These are phyloP conservation scores for Xylariales sp. DNA, from an alignment of 2,329 filamentous ascomycete species.

Conservation along the genomic window DNA sequence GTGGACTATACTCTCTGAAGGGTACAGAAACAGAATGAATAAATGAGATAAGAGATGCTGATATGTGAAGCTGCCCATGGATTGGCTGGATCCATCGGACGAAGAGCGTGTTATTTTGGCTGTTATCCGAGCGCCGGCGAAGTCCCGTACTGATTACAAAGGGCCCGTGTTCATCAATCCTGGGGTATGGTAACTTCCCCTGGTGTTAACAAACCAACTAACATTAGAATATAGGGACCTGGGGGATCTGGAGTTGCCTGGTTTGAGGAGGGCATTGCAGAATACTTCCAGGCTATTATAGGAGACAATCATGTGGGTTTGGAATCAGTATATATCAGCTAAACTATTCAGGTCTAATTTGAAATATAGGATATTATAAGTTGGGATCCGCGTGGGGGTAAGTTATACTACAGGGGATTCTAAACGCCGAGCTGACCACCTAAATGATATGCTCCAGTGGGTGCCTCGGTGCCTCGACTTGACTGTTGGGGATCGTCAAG, in stretches of 20 bases:
- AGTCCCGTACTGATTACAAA: conserved; percentile 16
- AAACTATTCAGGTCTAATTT: conserved; percentile 12
- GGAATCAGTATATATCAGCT: not conserved
- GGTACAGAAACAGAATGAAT: not conserved
- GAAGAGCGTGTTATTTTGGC: conserved; percentile 28
- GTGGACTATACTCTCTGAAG: not conserved
- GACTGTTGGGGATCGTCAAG: conserved; percentile 45
- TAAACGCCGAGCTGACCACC: not conserved
- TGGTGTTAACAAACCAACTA: not conserved
- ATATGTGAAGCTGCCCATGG: conserved; percentile 29
- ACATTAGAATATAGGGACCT: conserved; percentile 30
- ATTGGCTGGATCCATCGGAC: conserved; percentile 32
- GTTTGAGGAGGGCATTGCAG: conserved; percentile 22
- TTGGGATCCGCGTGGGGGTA: conserved; percentile 46
- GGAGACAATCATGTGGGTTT: conserved; percentile 38
- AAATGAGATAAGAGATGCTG: not conserved
- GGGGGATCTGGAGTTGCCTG: conserved; percentile 41
- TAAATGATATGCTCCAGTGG: conserved; percentile 23
- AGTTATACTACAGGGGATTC: not conserved
- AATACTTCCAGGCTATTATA: conserved; percentile 36
- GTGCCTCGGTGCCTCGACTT: conserved; percentile 43
- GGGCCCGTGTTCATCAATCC: conserved; percentile 36
- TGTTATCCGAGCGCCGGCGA: conserved; percentile 31
- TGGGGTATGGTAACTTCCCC: conserved; percentile 15
- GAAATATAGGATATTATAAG: conserved; percentile 37